Conservation (phyloP, 2,329 filamentous ascomycete genomes). For the Fusarium redolens region DNA sequence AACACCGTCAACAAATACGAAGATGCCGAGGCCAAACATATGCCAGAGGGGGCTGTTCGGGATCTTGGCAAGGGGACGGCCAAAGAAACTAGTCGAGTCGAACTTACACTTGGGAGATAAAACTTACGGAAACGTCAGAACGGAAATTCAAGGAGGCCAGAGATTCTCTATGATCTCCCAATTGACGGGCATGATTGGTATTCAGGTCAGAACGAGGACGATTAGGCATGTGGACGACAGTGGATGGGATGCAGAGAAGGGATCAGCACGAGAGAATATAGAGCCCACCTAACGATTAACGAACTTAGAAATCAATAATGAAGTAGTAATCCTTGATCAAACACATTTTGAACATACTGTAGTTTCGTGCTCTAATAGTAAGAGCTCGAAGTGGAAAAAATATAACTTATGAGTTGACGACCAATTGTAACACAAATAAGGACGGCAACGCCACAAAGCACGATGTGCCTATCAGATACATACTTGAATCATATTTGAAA, state of each 20-base stretch:
- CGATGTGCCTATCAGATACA: neutral
- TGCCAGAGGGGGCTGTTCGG: neutral
- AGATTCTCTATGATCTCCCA: conserved; percentile 43
- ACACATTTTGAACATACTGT: neutral
- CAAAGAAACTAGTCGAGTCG: conserved; percentile 41
- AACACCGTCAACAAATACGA: neutral
- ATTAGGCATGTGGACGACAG: conserved; percentile 24
- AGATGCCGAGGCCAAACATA: conserved; percentile 2
- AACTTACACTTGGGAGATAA: conserved; percentile 48
- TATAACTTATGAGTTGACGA: neutral
- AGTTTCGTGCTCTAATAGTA: neutral
- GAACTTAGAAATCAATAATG: conserved; percentile 2
- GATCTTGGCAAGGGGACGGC: conserved; percentile 18
- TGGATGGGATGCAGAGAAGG: conserved; percentile 23
- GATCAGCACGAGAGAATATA: conserved; percentile 8
- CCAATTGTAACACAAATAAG: neutral
- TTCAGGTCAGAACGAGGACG: conserved; percentile 41
- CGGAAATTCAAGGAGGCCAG: conserved; percentile 45
- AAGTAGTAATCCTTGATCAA: neutral
- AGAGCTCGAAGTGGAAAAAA: neutral
- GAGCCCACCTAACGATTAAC: conserved; percentile 11
- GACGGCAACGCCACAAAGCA: neutral
- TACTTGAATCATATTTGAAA: neutral
- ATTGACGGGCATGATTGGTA: conserved; percentile 34
- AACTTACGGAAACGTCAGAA: conserved; percentile 46